Base-by-base conservation (phyloP, 306 rosid genomes). In the Cucumis hystrix region DNA sequence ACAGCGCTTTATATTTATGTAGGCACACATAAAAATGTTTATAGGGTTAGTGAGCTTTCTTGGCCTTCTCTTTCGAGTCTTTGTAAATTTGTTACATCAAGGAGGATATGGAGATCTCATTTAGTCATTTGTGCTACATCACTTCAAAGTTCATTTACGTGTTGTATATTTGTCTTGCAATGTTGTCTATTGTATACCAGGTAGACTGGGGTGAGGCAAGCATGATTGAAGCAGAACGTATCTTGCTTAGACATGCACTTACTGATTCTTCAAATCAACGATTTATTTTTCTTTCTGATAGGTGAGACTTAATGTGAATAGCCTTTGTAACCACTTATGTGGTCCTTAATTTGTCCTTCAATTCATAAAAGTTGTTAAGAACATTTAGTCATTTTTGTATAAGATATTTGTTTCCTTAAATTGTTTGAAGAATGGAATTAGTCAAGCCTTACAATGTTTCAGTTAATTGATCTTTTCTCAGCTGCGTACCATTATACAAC, bases 131-230 rank as follows among this genome's bases (percentile, higher is more conserved):
- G 30, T 35, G 18, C 54, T 67, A 20, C 40, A 56, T 57, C 35
- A 57, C 30, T 75, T 55, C 69, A 7, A 56, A 61, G 20, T 39
- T 75, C 18, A n/a, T 74, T 18, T 28, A 12, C 78, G 7, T 43
- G 59, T 28, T 76, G 1, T 28, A 10, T 59, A 15, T 76, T 77
- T 14, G 33, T 33, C 58, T 13, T 82, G 72, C 78, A 55, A 73
- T 70, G 45, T 64, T 67, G 52, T 79, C 60, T 83, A 52, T 79
- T 85, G 25, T 76, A 63, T 86, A 84, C 78, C 98, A 96, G 99
- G 88, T 96, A 87, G 99, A 92, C 74, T 96, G 99, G 99, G 99
- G 98, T 81, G 91, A 86, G 87, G 93, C 99, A 79, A 96, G 83
- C 84, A 96, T 96, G 99, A 91, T 96, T 81, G 88, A 88, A 87